These are phyloP conservation scores for Cryptosporidium sp. DNA, from an alignment of 169 alveolate genomes.

Conservation along the genomic window DNA sequence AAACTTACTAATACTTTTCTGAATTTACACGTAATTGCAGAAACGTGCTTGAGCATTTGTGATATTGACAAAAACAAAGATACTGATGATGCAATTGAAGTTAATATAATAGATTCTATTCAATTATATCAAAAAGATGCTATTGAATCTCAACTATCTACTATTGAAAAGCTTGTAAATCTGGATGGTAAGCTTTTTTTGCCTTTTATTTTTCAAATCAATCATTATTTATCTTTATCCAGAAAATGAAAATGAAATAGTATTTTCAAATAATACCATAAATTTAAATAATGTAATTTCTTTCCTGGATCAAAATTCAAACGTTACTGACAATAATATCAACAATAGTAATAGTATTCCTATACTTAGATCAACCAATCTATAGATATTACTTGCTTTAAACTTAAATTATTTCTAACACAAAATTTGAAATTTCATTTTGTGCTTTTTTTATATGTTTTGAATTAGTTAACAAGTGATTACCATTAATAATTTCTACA, in stretches of 20 bases:
- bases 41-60: conserved; percentile 42
- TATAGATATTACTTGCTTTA: not conserved
- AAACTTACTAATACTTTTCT: not conserved
- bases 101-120: conserved; percentile 29
- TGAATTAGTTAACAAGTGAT: conserved; percentile 52
- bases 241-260: conserved; percentile 27
- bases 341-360: not conserved
- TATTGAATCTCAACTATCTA: conserved; percentile 42
- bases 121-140: conserved; percentile 62
- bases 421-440: conserved; percentile 9
- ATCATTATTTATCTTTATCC: not conserved
- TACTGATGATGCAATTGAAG: conserved; percentile 56
- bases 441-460: conserved; percentile 70
- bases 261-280: conserved; percentile 11
- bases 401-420: conserved; percentile 13
- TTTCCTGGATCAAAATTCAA: conserved; percentile 1
- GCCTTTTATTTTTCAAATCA: not conserved
- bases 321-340: not conserved
- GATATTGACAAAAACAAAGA: conserved; percentile 36
- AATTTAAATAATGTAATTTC: conserved; percentile 11
- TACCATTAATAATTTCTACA: not conserved
- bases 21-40: not conserved
- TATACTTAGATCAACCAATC: conserved; percentile 12
- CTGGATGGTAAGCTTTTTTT: conserved; percentile 34
- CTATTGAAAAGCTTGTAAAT: conserved; percentile 15